Percentiles rank a stretch among this genome's conserved stretches.
phyloP scores from a whole-genome alignment of 192 early-diverging fungal genomes.

The Thamnidium elegans region DNA sequence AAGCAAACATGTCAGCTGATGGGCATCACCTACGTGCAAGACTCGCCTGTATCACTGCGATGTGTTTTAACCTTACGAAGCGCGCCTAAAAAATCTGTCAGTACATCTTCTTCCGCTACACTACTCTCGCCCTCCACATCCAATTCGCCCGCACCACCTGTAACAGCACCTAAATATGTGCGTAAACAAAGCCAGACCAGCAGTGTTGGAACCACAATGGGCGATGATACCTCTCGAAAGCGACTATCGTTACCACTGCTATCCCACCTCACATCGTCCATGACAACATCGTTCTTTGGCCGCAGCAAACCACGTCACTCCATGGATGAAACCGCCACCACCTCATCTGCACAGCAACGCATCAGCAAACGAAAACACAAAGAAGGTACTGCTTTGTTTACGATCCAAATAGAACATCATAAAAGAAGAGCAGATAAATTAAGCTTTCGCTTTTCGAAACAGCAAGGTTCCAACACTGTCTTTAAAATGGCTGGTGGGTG shows the following conservation, averaged over 20 bases:
- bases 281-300: constrained; percentile 15
- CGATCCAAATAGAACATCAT: constrained; percentile 13
- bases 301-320: neutral
- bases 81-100: neutral
- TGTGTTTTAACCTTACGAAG: constrained; percentile 28
- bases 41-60: neutral
- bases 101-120: neutral
- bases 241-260: constrained; percentile 27
- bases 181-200: constrained; percentile 9
- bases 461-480: constrained; percentile 22
- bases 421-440: neutral
- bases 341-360: neutral
- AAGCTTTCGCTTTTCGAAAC: constrained; percentile 16
- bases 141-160: neutral
- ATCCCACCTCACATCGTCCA: constrained; percentile 18
- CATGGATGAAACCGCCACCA: neutral
- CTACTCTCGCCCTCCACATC: neutral
- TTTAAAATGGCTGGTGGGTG: constrained; percentile 21
- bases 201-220: neutral
- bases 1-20: constrained; percentile 25
- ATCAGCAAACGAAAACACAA: constrained; percentile 2
- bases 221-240: constrained; percentile 9
- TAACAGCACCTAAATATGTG: constrained; percentile 1
- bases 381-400: constrained; percentile 22
- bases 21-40: constrained; percentile 31